Evolutionary conservation across 345 rosid species (phyloP), one percentile per base, ranked within the genome.

Genomic region (Salix brachista): DNA sequence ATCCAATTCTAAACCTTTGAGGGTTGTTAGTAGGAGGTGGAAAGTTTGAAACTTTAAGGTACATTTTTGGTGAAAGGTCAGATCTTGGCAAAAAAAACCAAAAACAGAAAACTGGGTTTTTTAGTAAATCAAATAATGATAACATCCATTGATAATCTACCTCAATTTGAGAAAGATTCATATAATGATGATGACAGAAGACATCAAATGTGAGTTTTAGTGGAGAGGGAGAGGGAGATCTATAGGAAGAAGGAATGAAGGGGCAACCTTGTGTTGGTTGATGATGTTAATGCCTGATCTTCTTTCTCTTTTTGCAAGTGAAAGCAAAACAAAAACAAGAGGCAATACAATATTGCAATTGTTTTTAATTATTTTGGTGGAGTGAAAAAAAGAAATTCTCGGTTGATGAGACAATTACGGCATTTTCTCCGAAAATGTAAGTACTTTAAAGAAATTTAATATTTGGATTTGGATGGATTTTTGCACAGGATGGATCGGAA

Each of bases 371-470:
- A 36, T 36, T 67, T 67, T 67, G 23, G 70, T 32, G 48, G 44
- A 26, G 67, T 13, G 19, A 0, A 4, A 19, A 18, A 19, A 23
- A 23, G 14, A 13, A 17, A 37, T 58, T 69, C 79, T 76, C 67
- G 79, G 67, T 68, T 58, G 68, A 68, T 58, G 79, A 75, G 78
- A 75, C 56, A 75, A 75, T 61, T 75, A 17, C 78, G 78, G 78
- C 73, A 67, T 75, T 76, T 54, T 76, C 79, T 76, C 68, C 73
- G 79, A 76, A 76, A 76, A 76, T 68, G 73, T 17, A 76, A 10
- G 64, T 50, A 52, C 72, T 75, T 67, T 19, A 9, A 21, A 11
- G 28, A 39, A 76, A 41, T 32, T 76, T 68, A 56, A 58, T 68
- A 39, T 46, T 32, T 23, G 28, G 54, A 44, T 21, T 13, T 25